Evolutionary conservation across 2,329 filamentous ascomycete genomes (phyloP).

Genomic region (Salinomyces thailandicus): DNA sequence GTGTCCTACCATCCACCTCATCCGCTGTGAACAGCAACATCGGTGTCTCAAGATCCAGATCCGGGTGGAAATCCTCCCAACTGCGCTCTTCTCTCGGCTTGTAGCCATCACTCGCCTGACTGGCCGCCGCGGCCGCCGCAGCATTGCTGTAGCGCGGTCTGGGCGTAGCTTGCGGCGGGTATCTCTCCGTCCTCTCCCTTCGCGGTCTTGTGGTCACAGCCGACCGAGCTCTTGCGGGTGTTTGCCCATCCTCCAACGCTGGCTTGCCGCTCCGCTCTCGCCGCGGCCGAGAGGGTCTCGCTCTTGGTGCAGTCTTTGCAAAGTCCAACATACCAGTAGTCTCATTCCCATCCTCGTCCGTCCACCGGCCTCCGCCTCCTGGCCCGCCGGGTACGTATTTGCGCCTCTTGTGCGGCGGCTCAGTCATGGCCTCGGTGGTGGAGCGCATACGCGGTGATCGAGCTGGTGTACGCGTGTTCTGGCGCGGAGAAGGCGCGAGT

Average conservation of each 20-base stretch:
- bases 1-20: slow-evolving; percentile 65
- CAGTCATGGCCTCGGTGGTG: slow-evolving; percentile 27
- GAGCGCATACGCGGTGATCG: slow-evolving; percentile 18
- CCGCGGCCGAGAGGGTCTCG: slow-evolving; percentile 7
- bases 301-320: slow-evolving; percentile 26
- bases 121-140: slow-evolving; percentile 77
- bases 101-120: slow-evolving; percentile 88
- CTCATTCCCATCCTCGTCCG: slow-evolving; percentile 60
- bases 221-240: slow-evolving; percentile 14
- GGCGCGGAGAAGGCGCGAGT: slow-evolving; percentile 5
- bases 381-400: slow-evolving; percentile 76
- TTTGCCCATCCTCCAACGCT: slow-evolving; percentile 6
- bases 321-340: slow-evolving; percentile 38
- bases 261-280: slow-evolving; percentile 3
- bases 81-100: slow-evolving; percentile 93
- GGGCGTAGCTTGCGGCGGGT: slow-evolving; percentile 31
- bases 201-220: slow-evolving; percentile 21
- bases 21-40: slow-evolving; percentile 72
- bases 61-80: slow-evolving; percentile 96
- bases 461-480: slow-evolving; percentile 21
- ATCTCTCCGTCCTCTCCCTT: slow-evolving; percentile 18
- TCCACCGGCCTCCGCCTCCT: slow-evolving; percentile 73
- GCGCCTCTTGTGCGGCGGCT: slow-evolving; percentile 35
- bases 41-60: slow-evolving; percentile 76
- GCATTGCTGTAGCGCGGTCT: slow-evolving; percentile 67